Evolutionary conservation across 2,329 filamentous ascomycete genomes (phyloP).

Genomic region (Phyllosticta ampelicida): DNA sequence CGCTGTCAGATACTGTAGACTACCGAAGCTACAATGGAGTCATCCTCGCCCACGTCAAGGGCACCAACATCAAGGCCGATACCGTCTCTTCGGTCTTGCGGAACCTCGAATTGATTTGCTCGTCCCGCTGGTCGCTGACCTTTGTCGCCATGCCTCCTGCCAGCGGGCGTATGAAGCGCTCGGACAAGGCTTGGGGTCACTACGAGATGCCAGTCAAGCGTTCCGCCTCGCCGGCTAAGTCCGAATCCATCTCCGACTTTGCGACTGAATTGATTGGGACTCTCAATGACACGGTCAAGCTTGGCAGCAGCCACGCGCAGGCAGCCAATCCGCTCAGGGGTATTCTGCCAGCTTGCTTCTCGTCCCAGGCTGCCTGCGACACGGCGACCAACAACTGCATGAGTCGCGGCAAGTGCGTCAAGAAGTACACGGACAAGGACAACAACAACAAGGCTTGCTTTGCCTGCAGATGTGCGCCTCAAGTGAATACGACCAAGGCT

Average conservation of each 20-base stretch:
- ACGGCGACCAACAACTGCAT: conserved; percentile 68
- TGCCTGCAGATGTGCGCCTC: conserved; percentile 62
- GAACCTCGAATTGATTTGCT: conserved; percentile 6
- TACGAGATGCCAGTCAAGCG: conserved; percentile 16
- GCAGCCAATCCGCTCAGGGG: conserved; percentile 30
- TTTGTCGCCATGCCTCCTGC: conserved; percentile 28
- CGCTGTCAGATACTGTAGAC: conserved; percentile 2
- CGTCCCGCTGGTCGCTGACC: conserved; percentile 19
- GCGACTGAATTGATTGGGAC: conserved; percentile 1
- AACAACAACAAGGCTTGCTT: conserved; percentile 52
- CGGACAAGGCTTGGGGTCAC: conserved; percentile 24
- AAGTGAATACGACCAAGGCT: conserved; percentile 39
- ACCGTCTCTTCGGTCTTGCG: conserved; percentile 3
- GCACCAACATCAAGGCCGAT: background rate
- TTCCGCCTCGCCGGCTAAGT: background rate
- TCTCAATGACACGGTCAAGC: conserved; percentile 19
- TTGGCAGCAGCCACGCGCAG: conserved; percentile 15
- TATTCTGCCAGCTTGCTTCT: conserved; percentile 64
- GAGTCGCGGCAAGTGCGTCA: conserved; percentile 65
- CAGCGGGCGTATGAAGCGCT: conserved; percentile 21
- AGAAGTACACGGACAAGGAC: conserved; percentile 48
- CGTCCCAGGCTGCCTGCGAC: conserved; percentile 55
- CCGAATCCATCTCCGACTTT: conserved; percentile 7
- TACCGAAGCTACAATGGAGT: conserved; percentile 1
- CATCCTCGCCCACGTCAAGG: conserved; percentile 5